Base-by-base conservation (phyloP, 169 alveolate species). In the Plasmodium chabaudi region DNA sequence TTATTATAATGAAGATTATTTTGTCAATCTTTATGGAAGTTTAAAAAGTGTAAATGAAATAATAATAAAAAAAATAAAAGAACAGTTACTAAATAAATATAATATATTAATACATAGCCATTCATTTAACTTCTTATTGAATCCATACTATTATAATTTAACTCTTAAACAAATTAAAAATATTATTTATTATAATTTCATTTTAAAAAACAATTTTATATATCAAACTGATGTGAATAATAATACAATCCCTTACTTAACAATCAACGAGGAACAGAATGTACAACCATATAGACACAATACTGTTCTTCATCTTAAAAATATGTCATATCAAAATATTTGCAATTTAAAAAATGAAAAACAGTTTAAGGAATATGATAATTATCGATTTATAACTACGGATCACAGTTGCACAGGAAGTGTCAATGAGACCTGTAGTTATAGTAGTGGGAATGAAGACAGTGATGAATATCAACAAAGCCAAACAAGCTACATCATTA, bases 71-170 rank as follows among this genome's bases (percentile, higher is more conserved):
- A 75, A 75, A 49, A 47, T 75, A 17, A 75, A 75, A 27, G 56
- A 46, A 7, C 68, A 75, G 13, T 55, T 75, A 2, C 17, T 61
- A 17, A 75, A 23, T 6, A 61, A 63, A 21, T 75, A 61, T 12
- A 75, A 60, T 39, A 63, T 56, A 15, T 5, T 51, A 6, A 19
- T 63, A 12, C 73, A 75, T 47, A 75, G 60, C n/a, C 75, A 75
- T 13, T 61, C 68, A 3, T 75, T 75, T 19, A 75, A 75, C 13
- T 75, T 75, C 17, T 34, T 75, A 5, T 44, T 75, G 69, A 75
- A 75, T 21, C 88, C 88, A 4, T 75, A 55, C 42, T 75, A 75
- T 55, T 75, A 75, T 56, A 61, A 75, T 49, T 63, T 75, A 68
- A 75, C 88, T 1, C 15, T 75, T 10, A 75, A 63, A 1, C 88